Conservation (phyloP, 2,329 filamentous ascomycete species). For the Colletotrichum tofieldiae region DNA sequence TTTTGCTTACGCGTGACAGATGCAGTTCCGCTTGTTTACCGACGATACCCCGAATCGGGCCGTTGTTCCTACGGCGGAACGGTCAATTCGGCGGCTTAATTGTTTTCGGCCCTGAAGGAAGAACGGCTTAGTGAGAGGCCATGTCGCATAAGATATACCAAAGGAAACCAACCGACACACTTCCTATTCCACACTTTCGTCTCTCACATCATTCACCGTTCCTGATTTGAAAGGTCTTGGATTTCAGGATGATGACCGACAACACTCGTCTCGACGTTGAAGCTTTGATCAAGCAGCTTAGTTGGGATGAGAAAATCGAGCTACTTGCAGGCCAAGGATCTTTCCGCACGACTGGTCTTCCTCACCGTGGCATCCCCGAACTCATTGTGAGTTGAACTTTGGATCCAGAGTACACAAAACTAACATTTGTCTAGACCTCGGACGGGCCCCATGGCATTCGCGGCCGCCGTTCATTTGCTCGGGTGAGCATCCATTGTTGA, state of each 20-base stretch:
- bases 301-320: constrained; percentile 43
- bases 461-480: constrained; percentile 33
- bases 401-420: neutral
- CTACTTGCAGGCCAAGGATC: constrained; percentile 43
- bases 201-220: neutral
- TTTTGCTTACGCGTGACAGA: constrained; percentile 32
- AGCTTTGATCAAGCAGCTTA: constrained; percentile 38
- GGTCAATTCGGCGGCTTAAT: constrained; percentile 26
- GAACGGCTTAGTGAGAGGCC: neutral
- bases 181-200: too few relatives aligned
- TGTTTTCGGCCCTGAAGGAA: neutral
- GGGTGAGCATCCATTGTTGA: constrained; percentile 10
- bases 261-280: constrained; percentile 33
- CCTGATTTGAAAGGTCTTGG: neutral
- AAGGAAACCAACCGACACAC: neutral
- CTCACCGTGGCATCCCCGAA: constrained; percentile 36
- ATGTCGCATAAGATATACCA: constrained; percentile 1
- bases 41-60: constrained; percentile 38
- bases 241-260: neutral
- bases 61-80: constrained; percentile 4
- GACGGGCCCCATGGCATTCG: constrained; percentile 39
- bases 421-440: constrained; percentile 15
- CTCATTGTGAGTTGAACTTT: constrained; percentile 14
- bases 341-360: constrained; percentile 40
- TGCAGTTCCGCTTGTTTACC: constrained; percentile 27